Percentiles rank a stretch among this genome's conserved stretches.
phyloP scores from a whole-genome alignment of 2,329 filamentous ascomycete genomes.

The Cladophialophora exuberans region DNA sequence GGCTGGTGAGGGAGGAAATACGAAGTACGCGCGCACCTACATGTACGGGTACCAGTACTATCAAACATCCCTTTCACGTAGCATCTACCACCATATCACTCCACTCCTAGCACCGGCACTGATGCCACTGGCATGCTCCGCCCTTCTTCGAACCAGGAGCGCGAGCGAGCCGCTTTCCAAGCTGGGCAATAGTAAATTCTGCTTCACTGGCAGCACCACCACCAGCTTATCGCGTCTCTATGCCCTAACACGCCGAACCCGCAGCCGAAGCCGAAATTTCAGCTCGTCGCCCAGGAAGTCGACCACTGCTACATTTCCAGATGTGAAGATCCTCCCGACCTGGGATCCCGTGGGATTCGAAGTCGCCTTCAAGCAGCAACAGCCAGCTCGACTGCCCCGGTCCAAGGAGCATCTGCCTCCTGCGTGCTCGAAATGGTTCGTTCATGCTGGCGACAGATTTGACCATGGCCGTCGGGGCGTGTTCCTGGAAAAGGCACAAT shows the following conservation, averaged over 20 bases:
- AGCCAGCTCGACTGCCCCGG: slow-evolving; percentile 57
- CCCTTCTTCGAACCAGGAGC: too few relatives aligned
- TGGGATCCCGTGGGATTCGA: slow-evolving; percentile 52
- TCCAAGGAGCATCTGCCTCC: slow-evolving; percentile 52
- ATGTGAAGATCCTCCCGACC: slow-evolving; percentile 36
- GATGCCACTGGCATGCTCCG: not conserved
- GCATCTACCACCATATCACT: not conserved
- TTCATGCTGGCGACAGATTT: slow-evolving; percentile 5
- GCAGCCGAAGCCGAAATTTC: too few relatives aligned
- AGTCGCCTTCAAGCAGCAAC: slow-evolving; percentile 56
- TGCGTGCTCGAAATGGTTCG: slow-evolving; percentile 65
- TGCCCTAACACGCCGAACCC: too few relatives aligned
- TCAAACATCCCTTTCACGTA: not conserved
- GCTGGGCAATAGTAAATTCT: too few relatives aligned
- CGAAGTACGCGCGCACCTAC: too few relatives aligned
- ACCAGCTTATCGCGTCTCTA: too few relatives aligned
- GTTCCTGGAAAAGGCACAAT: not conserved
- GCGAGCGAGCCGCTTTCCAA: too few relatives aligned
- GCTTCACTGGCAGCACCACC: too few relatives aligned
- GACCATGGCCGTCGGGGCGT: not conserved
- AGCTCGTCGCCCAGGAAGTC: not conserved
- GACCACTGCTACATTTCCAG: not conserved
- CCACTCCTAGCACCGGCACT: not conserved
- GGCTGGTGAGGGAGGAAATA: too few relatives aligned
- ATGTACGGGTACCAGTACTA: too few relatives aligned